phyloP scores from a whole-genome alignment of 2,329 filamentous ascomycete species.

The Trichoderma pleuroti region DNA sequence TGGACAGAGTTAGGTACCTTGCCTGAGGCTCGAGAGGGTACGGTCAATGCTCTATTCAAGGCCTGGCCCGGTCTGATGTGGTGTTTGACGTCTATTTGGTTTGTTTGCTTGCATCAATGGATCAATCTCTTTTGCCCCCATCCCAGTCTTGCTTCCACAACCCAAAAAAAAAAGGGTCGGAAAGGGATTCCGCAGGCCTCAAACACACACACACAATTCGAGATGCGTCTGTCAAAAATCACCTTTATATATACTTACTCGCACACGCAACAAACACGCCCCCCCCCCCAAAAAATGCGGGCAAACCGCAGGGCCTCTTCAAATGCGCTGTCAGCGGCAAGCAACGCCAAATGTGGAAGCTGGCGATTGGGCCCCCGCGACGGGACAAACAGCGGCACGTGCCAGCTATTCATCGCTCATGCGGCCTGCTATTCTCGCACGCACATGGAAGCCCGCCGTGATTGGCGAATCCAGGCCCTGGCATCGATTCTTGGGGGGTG shows the following conservation, averaged over 20 bases:
- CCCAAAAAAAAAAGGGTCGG: background rate
- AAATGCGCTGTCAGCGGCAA: constrained; percentile 6
- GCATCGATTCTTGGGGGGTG: background rate
- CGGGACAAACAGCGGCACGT: constrained; percentile 5
- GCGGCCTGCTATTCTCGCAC: background rate
- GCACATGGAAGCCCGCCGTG: background rate
- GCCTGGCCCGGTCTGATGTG: background rate
- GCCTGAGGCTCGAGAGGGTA: background rate
- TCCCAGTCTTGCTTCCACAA: background rate
- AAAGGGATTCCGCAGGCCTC: background rate
- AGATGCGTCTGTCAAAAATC: background rate
- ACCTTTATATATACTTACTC: background rate
- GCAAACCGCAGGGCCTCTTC: background rate
- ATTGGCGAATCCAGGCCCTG: background rate
- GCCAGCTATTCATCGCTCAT: constrained; percentile 10
- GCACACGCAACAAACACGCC: background rate
- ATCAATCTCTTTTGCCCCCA: background rate
- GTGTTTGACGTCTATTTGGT: background rate
- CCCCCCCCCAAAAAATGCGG: background rate
- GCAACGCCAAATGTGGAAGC: constrained; percentile 14
- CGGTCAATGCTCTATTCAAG: background rate
- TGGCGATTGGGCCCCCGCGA: background rate
- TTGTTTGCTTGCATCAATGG: background rate
- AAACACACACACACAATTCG: background rate
- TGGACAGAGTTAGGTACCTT: background rate